Conservation (phyloP, 257 asterid genomes). For the Penstemon eatonii region DNA sequence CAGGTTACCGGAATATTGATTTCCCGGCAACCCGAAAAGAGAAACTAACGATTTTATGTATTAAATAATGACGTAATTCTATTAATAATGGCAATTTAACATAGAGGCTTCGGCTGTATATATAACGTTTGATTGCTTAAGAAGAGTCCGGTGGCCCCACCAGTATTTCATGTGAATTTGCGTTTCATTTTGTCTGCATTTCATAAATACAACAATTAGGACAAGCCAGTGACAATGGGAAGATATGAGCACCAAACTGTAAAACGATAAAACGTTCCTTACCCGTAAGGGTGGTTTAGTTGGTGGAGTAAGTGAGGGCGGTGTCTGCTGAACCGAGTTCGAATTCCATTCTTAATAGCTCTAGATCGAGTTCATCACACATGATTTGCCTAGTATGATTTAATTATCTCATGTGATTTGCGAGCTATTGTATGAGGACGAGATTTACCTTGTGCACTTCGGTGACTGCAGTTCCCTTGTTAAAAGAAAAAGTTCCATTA, state of each 20-base stretch:
- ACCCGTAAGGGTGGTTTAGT: no score
- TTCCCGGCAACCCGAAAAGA: conserved; percentile 40
- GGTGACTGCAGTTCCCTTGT: no score
- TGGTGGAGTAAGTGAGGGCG: no score
- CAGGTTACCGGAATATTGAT: conserved; percentile 37
- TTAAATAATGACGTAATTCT: conserved; percentile 13
- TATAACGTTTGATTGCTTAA: conserved; percentile 44
- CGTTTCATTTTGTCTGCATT: conserved; percentile 74
- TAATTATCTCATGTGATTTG: no score
- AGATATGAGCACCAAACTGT: conserved; percentile 42
- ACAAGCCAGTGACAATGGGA: conserved; percentile 34
- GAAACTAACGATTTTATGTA: conserved; percentile 9
- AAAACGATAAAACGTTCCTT: conserved; percentile 24
- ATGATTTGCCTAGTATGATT: no score
- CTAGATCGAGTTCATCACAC: neutral
- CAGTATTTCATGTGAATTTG: conserved; percentile 61
- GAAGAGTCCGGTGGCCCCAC: conserved; percentile 26
- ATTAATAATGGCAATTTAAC: conserved; percentile 25
- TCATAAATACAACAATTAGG: conserved; percentile 31
- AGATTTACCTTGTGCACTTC: no score
- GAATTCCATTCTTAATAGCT: no score
- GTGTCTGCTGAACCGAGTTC: no score
- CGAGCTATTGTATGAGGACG: no score
- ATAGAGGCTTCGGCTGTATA: conserved; percentile 45
- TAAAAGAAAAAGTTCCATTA: neutral